Base-by-base conservation (phyloP, 2,329 filamentous ascomycete species). In the Aspergillus sp. region DNA sequence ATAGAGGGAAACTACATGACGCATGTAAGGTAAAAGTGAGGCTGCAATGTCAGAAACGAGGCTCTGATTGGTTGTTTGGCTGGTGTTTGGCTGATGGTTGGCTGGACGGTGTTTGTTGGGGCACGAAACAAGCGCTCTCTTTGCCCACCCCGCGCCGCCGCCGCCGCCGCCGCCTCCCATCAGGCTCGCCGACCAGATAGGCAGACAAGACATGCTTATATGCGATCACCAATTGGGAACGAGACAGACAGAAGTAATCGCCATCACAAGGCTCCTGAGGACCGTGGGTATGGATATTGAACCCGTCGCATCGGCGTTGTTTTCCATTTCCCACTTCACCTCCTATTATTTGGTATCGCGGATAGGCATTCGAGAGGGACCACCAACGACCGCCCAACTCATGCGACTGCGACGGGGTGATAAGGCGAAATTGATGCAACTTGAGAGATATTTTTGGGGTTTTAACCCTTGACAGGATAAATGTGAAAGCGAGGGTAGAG, bases 341-440 rank as follows among this genome's bases (percentile, higher is more conserved):
- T 39, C 36, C 36, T 39, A 39, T 39, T 39, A 5, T 19, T 27
- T 39, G 36, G 36, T 39, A 26, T 39, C 36, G 36, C 36, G 36
- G 36, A 19, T 19, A 19, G 7, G 26, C 12, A 19, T 6, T 8
- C 36, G 19, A 6, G 36, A 19, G 36, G 26, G 36, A 39, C 36
- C 19, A 39, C 19, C 36, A 43, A 51, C 36, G 42, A 29, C 42
- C 27, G 38, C 39, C 43, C 46, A 27, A 40, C 32, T 10, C 44
- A 26, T 27, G n/a, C 9, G 41, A 42, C 44, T 43, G 43, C 26
- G 44, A 46, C 46, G 5, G 6, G 30, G 5, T 32, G 30, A 32
- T 19, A 19, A 19, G 19, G 19, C 19, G 19, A 19, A 19, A 19
- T 19, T 19, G 19, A 19, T 19, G 19, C 19, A 19, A 19, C 19